phyloP scores from a whole-genome alignment of 2,329 filamentous ascomycete genomes.

The Alternaria gansuensis region DNA sequence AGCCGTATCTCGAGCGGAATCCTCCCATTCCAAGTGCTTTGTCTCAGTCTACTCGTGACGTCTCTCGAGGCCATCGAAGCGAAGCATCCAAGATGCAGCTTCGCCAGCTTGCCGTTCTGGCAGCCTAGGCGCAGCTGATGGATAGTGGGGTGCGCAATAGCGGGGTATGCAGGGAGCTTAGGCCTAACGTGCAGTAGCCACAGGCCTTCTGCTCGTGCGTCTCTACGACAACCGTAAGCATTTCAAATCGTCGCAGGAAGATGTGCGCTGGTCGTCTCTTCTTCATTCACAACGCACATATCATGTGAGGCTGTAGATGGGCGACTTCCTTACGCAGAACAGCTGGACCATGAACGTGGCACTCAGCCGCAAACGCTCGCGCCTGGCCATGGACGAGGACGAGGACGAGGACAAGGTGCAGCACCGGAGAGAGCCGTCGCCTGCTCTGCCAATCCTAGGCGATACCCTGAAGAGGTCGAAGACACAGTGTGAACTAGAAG shows the following conservation, averaged over 20 bases:
- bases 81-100: constrained; percentile 19
- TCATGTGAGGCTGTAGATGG: constrained; percentile 24
- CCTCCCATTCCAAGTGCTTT: constrained; percentile 66
- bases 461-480: constrained; percentile 48
- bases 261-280: constrained; percentile 15
- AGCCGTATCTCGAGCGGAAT: constrained; percentile 69
- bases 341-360: constrained; percentile 42
- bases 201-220: constrained; percentile 23
- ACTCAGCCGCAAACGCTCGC: constrained; percentile 49
- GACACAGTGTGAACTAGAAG: constrained; percentile 50
- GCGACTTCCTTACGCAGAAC: constrained; percentile 25
- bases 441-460: constrained; percentile 28
- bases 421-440: constrained; percentile 33
- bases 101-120: constrained; percentile 18
- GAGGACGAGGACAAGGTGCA: constrained; percentile 36
- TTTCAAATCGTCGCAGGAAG: constrained; percentile 14
- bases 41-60: constrained; percentile 54
- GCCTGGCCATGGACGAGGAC: constrained; percentile 40
- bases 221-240: constrained; percentile 34
- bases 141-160: constrained; percentile 20
- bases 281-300: constrained; percentile 13
- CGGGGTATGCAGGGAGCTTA: constrained; percentile 24
- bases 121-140: constrained; percentile 26
- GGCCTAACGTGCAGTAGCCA: constrained; percentile 11
- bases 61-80: constrained; percentile 39